Base-by-base conservation (phyloP, 495 filamentous ascomycete species). In the Daldinia vernicosa region DNA sequence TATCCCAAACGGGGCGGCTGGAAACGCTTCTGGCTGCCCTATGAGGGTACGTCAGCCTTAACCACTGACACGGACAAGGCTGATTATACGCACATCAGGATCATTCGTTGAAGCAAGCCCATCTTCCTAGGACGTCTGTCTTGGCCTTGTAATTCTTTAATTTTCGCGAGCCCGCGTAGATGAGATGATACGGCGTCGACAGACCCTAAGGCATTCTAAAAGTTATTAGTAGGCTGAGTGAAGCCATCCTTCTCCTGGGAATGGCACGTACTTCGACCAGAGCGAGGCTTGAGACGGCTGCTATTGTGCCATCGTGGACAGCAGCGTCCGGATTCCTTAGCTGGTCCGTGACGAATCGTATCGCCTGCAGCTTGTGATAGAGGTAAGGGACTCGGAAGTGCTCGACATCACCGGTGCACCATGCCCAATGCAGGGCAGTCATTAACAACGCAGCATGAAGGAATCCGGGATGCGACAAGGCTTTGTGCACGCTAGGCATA, bases 301-400 rank as follows among this genome's bases (percentile, higher is more conserved):
- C 76, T 33, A 82, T 78, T 1, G 76, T 76, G 53, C 75, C 75
- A 63, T 80, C 79, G 51, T 71, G 76, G 12, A 76, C 63, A 35
- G 72, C 76, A 14, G 68, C 76, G 14, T 74, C 63, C 8, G 74
- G 69, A 26, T 68, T 67, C 43, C 64, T 67, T 32, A 81, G 40
- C 66, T 81, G 77, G 51, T 80, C 71, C 19, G 76, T 81, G 59
- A 81, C 80, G 30, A 80, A 78, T 59, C 71, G 71, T 70, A 76
- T 78, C 11, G 75, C 75, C 26, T 74, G 74, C 32, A 75, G 62
- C 51, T 79, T 79, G 60, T 78, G 77, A 43, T 79, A 74, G 30
- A 78, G 72, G 57, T 76, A 76, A 28, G 74, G 76, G 33, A 79
- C 74, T 62, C 70, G 72, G 35, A 77, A 76, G 59, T 74, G 68